phyloP scores from a whole-genome alignment of 805 yeast genomes.

The Torulaspora quercuum region DNA sequence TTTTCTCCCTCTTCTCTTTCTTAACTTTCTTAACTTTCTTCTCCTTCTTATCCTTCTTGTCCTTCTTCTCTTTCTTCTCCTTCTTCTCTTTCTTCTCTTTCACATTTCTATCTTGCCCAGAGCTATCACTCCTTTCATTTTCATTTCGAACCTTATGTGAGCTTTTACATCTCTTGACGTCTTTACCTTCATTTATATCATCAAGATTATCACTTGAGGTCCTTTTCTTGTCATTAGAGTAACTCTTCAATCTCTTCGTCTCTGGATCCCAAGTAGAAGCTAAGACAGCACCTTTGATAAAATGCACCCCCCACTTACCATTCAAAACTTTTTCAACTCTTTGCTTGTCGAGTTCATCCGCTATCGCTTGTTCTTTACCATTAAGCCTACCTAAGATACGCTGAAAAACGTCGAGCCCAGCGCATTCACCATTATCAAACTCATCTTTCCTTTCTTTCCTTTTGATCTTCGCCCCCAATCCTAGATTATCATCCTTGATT shows the following conservation, averaged over 20 bases:
- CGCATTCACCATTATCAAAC: slow-evolving; percentile 76
- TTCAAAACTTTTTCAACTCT: slow-evolving; percentile 66
- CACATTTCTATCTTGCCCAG: slow-evolving; percentile 27
- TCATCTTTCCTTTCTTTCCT: slow-evolving; percentile 58
- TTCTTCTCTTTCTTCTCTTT: slow-evolving; percentile 4
- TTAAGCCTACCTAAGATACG: slow-evolving; percentile 82
- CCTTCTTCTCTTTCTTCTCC: slow-evolving; percentile 29
- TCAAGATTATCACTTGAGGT: too few species aligned
- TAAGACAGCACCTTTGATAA: slow-evolving; percentile 79
- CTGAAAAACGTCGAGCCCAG: slow-evolving; percentile 92
- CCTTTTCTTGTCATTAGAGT: slow-evolving; percentile 33
- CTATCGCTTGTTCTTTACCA: slow-evolving; percentile 71
- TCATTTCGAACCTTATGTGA: slow-evolving; percentile 27
- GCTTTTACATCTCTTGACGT: slow-evolving; percentile 33
- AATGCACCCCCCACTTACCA: slow-evolving; percentile 85
- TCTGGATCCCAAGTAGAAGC: slow-evolving; percentile 79
- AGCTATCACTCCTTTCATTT: slow-evolving; percentile 33
- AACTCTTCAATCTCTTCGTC: slow-evolving; percentile 38
- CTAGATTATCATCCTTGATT: slow-evolving; percentile 76
- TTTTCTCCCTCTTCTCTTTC: slow-evolving; percentile 28
- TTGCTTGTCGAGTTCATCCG: slow-evolving; percentile 63
- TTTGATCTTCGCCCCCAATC: slow-evolving; percentile 81
- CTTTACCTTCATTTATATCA: slow-evolving; percentile 30
- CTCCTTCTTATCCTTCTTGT: slow-evolving; percentile 29
- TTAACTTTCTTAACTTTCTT: slow-evolving; percentile 28